phyloP scores from a whole-genome alignment of 495 filamentous ascomycete genomes.

The Daldinia decipiens region DNA sequence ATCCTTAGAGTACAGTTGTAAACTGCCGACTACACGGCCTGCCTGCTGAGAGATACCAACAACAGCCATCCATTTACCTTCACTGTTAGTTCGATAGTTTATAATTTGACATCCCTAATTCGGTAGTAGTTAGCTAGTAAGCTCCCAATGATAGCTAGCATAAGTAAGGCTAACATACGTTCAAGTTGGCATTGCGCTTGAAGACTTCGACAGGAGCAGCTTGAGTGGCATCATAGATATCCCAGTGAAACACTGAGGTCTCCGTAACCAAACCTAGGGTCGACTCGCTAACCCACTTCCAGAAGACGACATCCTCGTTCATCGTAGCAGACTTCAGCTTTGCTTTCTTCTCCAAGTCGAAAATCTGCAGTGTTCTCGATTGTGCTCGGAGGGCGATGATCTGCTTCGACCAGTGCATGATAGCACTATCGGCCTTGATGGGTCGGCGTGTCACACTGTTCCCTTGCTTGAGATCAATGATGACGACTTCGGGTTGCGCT shows the following conservation, averaged over 20 bases:
- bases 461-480: slow-evolving; percentile 93
- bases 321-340: slow-evolving; percentile 96
- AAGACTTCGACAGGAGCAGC: slow-evolving; percentile 86
- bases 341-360: slow-evolving; percentile 86
- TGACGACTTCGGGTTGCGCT: slow-evolving; percentile 90
- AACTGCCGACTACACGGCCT: slow-evolving; percentile 91
- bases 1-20: slow-evolving; percentile 97
- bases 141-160: not conserved
- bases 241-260: slow-evolving; percentile 93
- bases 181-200: slow-evolving; percentile 88
- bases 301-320: slow-evolving; percentile 97
- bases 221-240: slow-evolving; percentile 85
- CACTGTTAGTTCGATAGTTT: slow-evolving; percentile 96
- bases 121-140: slow-evolving; percentile 36
- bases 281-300: slow-evolving; percentile 97
- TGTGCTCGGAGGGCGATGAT: slow-evolving; percentile 97
- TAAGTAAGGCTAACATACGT: slow-evolving; percentile 62
- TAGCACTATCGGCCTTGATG: slow-evolving; percentile 99
- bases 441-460: slow-evolving; percentile 92
- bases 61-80: slow-evolving; percentile 98
- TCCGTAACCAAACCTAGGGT: slow-evolving; percentile 91
- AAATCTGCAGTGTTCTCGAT: slow-evolving; percentile 93
- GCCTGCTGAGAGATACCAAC: slow-evolving; percentile 94
- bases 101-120: slow-evolving; percentile 93
- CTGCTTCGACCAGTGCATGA: slow-evolving; percentile 97